Evolutionary conservation across 2,329 filamentous ascomycete species (phyloP).

Genomic region (Aspergillus vadensis): DNA sequence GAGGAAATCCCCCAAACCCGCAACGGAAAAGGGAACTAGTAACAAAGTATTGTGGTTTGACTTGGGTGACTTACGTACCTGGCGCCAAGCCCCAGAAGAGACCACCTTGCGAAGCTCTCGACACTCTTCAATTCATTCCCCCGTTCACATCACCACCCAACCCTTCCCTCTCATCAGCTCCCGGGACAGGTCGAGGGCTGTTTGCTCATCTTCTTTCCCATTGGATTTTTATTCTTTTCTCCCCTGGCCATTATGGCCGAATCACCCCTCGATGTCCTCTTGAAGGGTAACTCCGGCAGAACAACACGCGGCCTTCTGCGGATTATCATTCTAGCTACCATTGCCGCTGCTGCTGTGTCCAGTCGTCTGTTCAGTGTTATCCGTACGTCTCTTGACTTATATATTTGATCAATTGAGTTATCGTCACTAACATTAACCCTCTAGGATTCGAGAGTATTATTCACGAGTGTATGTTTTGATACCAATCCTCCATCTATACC

Average conservation of each 20-base stretch:
- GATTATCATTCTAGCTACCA: conserved; percentile 85
- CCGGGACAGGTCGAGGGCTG: conserved; percentile 20
- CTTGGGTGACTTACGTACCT: conserved; percentile 19
- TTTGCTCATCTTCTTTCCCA: conserved; percentile 30
- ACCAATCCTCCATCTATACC: conserved; percentile 19
- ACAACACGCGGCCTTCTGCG: conserved; percentile 83
- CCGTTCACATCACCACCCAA: conserved; percentile 27
- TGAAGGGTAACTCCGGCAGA: conserved; percentile 75
- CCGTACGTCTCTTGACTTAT: conserved; percentile 62
- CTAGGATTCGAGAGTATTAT: conserved; percentile 97
- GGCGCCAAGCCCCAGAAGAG: conserved; percentile 45
- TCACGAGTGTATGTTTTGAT: conserved; percentile 82
- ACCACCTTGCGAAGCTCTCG: conserved; percentile 46
- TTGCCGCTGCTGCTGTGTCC: conserved; percentile 86
- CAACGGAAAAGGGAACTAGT: background rate
- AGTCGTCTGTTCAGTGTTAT: conserved; percentile 98
- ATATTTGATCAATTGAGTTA: conserved; percentile 6
- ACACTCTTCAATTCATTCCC: conserved; percentile 20
- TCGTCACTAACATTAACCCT: conserved; percentile 13
- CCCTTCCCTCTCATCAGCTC: conserved; percentile 23
- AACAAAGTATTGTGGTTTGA: too few species aligned
- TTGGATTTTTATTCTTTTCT: conserved; percentile 34
- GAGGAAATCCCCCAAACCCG: conserved; percentile 28
- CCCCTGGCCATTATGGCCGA: conserved; percentile 49
- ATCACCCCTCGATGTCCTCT: conserved; percentile 58